Evolutionary conservation across 768 basidiomycete genomes (phyloP).

Genomic region (Calocybe cyanea): DNA sequence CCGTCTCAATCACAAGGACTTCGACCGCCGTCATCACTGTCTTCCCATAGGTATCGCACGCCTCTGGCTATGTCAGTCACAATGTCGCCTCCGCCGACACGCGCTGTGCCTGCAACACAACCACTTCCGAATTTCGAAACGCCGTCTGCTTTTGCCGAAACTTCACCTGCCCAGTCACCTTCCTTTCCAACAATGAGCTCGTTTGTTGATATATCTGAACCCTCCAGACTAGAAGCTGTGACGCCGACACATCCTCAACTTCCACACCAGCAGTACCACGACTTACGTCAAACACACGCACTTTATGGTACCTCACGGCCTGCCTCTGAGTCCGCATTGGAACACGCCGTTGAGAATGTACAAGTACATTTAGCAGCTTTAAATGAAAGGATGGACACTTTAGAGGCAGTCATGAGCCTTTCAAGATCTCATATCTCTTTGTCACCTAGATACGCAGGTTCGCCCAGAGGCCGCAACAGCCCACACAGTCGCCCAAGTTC

Average conservation of each 20-base stretch:
- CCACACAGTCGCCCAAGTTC: slow-evolving; percentile 32
- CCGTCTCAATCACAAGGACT: slow-evolving; percentile 38
- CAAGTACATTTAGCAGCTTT: slow-evolving; percentile 82
- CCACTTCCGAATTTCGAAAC: slow-evolving; percentile 70
- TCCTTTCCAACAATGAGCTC: slow-evolving; percentile 34
- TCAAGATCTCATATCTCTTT: slow-evolving; percentile 36
- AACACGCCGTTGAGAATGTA: slow-evolving; percentile 74
- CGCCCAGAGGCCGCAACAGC: slow-evolving; percentile 40
- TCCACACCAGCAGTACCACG: slow-evolving; percentile 31
- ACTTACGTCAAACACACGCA: slow-evolving; percentile 28
- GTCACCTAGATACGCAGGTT: slow-evolving; percentile 35
- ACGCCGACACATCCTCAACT: slow-evolving; percentile 35
- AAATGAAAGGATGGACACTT: slow-evolving; percentile 73
- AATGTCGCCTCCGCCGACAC: slow-evolving; percentile 50
- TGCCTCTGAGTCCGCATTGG: slow-evolving; percentile 52
- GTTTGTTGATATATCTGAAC: slow-evolving; percentile 35
- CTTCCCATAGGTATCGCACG: slow-evolving; percentile 75
- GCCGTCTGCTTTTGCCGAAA: slow-evolving; percentile 65
- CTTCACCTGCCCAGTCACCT: slow-evolving; percentile 35
- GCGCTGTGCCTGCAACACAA: slow-evolving; percentile 58
- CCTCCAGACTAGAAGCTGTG: slow-evolving; percentile 32
- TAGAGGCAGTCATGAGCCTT: slow-evolving; percentile 44
- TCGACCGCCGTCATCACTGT: slow-evolving; percentile 75
- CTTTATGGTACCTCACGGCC: slow-evolving; percentile 38
- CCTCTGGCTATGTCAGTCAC: slow-evolving; percentile 63